These are phyloP conservation scores for Peribolospora baueri DNA, from an alignment of 768 basidiomycete genomes.

Conservation along the genomic window DNA sequence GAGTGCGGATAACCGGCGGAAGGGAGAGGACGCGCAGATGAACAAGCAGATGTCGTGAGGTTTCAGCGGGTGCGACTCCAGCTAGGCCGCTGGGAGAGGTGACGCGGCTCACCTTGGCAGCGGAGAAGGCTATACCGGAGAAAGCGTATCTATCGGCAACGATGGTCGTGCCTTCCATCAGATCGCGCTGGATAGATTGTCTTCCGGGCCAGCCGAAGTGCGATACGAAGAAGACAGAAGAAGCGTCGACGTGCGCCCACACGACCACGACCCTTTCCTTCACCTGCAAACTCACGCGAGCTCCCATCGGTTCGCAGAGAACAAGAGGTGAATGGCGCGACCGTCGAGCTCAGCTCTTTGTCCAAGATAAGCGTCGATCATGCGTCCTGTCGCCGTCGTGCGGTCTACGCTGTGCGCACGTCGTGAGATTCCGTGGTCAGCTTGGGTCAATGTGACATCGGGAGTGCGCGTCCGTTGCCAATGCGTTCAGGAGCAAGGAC, in stretches of 20 bases:
- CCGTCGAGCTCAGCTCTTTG: conserved; percentile 72
- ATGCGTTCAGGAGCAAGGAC: too few species aligned
- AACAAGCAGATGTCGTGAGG: neutral
- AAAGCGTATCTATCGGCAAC: conserved; percentile 89
- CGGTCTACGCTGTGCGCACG: conserved; percentile 34
- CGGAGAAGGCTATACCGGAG: conserved; percentile 69
- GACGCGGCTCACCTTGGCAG: conserved; percentile 21
- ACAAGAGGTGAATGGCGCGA: conserved; percentile 71
- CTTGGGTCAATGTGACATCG: neutral
- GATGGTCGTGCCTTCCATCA: conserved; percentile 42
- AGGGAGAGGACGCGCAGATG: neutral
- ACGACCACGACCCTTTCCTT: too few species aligned
- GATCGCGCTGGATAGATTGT: conserved; percentile 33
- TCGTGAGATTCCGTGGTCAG: neutral
- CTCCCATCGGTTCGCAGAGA: conserved; percentile 95
- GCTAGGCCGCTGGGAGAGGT: neutral
- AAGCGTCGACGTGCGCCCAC: neutral
- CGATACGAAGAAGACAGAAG: neutral
- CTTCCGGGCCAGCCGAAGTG: conserved; percentile 19
- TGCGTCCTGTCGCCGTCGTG: conserved; percentile 65
- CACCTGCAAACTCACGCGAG: conserved; percentile 33
- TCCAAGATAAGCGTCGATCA: conserved; percentile 78
- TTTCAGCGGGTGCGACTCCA: neutral
- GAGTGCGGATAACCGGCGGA: neutral
- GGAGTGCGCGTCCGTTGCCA: too few species aligned